These are phyloP conservation scores for Aspergillus nidulans DNA, from an alignment of 495 filamentous ascomycete genomes.

Conservation along the genomic window DNA sequence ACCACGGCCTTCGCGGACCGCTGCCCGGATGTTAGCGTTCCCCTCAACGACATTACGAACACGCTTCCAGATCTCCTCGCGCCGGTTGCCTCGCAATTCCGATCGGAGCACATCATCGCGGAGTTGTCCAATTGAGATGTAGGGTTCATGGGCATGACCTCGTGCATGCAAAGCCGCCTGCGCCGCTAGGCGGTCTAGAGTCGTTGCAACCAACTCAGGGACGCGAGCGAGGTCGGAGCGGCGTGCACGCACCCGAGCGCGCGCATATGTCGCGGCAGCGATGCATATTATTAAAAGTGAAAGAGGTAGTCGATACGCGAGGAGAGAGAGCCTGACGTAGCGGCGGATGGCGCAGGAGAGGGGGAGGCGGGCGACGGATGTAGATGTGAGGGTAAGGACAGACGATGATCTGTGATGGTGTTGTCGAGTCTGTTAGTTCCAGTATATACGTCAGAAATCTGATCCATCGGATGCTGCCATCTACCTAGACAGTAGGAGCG, in stretches of 20 bases:
- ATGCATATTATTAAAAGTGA: constrained; percentile 57
- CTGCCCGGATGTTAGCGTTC: constrained; percentile 86
- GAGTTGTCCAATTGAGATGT: constrained; percentile 80
- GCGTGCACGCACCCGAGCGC: constrained; percentile 49
- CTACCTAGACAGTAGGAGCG: neutral
- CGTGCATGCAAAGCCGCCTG: constrained; percentile 75
- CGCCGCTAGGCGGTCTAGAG: constrained; percentile 72
- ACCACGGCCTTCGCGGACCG: constrained; percentile 72
- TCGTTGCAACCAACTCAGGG: constrained; percentile 73
- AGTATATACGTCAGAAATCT: constrained; percentile 45
- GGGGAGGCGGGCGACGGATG: constrained; percentile 83
- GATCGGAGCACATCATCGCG: constrained; percentile 85
- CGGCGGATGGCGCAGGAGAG: constrained; percentile 82
- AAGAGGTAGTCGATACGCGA: constrained; percentile 94
- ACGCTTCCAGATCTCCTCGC: constrained; percentile 74
- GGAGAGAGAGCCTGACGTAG: constrained; percentile 86
- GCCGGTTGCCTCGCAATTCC: constrained; percentile 67
- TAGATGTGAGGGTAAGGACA: constrained; percentile 56
- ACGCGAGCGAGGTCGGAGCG: constrained; percentile 64
- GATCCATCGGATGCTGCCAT: constrained; percentile 23
- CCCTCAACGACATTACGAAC: constrained; percentile 82
- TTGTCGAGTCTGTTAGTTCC: constrained; percentile 75
- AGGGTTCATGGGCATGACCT: constrained; percentile 62
- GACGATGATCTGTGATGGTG: constrained; percentile 61
- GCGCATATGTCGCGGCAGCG: constrained; percentile 49